These are phyloP conservation scores for Astrothelium macrocarpum DNA, from an alignment of 495 filamentous ascomycete genomes.

Conservation along the genomic window DNA sequence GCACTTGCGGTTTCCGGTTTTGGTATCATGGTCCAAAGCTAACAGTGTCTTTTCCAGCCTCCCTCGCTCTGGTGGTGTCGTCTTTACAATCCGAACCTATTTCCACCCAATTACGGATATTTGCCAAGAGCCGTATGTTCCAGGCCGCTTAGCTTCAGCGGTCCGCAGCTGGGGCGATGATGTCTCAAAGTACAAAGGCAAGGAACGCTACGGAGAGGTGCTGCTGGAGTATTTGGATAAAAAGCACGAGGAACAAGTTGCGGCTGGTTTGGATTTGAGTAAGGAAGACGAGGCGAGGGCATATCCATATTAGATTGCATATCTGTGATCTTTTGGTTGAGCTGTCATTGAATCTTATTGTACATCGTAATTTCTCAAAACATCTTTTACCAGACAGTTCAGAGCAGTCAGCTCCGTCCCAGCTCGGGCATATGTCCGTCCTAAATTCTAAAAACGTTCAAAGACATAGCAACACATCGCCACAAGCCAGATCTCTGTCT, in stretches of 20 bases:
- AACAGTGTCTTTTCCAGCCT: conserved; percentile 28
- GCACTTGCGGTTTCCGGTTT: not conserved
- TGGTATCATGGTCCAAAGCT: not conserved
- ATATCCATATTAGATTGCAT: conserved; percentile 19
- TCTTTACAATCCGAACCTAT: conserved; percentile 37
- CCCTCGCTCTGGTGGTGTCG: conserved; percentile 63
- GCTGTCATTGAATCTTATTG: no score
- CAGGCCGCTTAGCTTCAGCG: conserved; percentile 31
- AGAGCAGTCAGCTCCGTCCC: not conserved
- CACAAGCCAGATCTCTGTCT: no score
- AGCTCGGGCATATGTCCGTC: no score
- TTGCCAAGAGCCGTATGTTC: conserved; percentile 32
- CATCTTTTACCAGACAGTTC: not conserved
- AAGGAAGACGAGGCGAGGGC: conserved; percentile 26
- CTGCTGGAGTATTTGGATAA: conserved; percentile 73
- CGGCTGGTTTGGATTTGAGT: conserved; percentile 38
- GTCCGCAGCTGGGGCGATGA: conserved; percentile 76
- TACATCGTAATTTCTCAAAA: not conserved
- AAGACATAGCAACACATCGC: no score
- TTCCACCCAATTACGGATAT: conserved; percentile 34
- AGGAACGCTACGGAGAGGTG: conserved; percentile 66
- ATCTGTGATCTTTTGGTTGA: no score
- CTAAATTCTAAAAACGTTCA: no score
- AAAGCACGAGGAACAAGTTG: conserved; percentile 70
- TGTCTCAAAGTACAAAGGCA: conserved; percentile 76